A percentile compares a stretch with the other conserved stretches of the same genome.
These are phyloP conservation scores for Colletotrichum musae DNA, from an alignment of 2,329 filamentous ascomycete genomes.

Conservation along the genomic window DNA sequence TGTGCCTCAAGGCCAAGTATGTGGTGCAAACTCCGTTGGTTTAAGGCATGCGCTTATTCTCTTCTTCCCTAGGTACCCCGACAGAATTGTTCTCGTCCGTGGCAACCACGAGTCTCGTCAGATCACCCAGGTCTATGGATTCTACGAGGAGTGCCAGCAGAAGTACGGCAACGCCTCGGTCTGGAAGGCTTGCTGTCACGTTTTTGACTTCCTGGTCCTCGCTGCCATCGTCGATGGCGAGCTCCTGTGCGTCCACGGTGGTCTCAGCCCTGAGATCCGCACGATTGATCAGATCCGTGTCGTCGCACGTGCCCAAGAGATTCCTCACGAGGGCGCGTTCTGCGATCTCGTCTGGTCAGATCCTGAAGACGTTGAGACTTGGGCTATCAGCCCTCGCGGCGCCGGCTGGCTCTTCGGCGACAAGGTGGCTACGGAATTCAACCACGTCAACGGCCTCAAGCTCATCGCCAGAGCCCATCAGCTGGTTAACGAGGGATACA, in stretches of 20 bases:
- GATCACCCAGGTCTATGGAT: conserved; percentile 98
- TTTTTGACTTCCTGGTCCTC: conserved; percentile 97
- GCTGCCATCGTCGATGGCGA: conserved; percentile 98
- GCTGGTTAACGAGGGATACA: conserved; percentile 97
- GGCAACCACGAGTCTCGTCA: conserved; percentile 98
- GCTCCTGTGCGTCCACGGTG: conserved; percentile 98
- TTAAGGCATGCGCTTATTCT: conserved; percentile 38
- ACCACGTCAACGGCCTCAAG: conserved; percentile 95
- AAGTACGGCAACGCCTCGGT: conserved; percentile 99
- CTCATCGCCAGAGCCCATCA: conserved; percentile 98
- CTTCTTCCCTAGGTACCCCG: conserved; percentile 79
- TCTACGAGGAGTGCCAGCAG: conserved; percentile 97
- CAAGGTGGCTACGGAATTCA: conserved; percentile 97
- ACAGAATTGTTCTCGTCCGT: conserved; percentile 94
- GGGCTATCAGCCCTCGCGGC: conserved; percentile 92
- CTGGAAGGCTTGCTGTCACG: conserved; percentile 99
- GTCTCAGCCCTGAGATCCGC: conserved; percentile 89
- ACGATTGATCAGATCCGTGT: conserved; percentile 99
- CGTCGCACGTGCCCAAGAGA: conserved; percentile 96
- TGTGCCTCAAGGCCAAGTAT: conserved; percentile 88
- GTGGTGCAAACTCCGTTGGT: conserved; percentile 42
- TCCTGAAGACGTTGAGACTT: conserved; percentile 96
- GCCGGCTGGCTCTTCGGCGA: conserved; percentile 99
- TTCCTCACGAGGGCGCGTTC: conserved; percentile 98
- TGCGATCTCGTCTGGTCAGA: conserved; percentile 99